These are phyloP conservation scores for Ceratocystis lukuohia DNA, from an alignment of 2,329 filamentous ascomycete genomes.

Conservation along the genomic window DNA sequence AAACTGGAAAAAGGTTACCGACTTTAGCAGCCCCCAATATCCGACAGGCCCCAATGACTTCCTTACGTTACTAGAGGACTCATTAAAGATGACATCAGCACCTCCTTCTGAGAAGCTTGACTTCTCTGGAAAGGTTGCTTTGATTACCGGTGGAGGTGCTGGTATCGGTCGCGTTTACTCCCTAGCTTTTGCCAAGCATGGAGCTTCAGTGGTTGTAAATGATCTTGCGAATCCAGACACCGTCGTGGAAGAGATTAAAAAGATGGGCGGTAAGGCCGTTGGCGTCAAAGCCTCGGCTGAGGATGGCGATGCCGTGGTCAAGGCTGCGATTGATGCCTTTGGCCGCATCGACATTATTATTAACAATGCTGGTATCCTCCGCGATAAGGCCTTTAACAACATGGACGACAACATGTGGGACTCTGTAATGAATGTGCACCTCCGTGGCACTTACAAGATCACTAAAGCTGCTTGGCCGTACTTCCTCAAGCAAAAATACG, in stretches of 20 bases:
- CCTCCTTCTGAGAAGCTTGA: slow-evolving; percentile 59
- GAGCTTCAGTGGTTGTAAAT: slow-evolving; percentile 82
- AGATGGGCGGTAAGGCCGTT: slow-evolving; percentile 74
- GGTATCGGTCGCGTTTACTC: slow-evolving; percentile 87
- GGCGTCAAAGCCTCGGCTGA: slow-evolving; percentile 89
- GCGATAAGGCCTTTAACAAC: slow-evolving; percentile 95
- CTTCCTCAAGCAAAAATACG: slow-evolving; percentile 97
- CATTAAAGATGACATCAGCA: slow-evolving; percentile 61
- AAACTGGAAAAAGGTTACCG: slow-evolving; percentile 77
- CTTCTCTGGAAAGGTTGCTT: slow-evolving; percentile 72
- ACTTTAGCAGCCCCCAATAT: slow-evolving; percentile 75
- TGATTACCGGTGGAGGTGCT: slow-evolving; percentile 78
- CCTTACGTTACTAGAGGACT: slow-evolving; percentile 69
- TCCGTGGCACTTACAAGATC: slow-evolving; percentile 89
- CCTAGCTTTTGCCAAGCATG: slow-evolving; percentile 72
- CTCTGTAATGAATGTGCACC: slow-evolving; percentile 79
- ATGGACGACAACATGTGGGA: slow-evolving; percentile 95
- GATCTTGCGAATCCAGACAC: slow-evolving; percentile 85
- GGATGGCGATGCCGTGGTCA: slow-evolving; percentile 81
- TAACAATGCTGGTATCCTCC: slow-evolving; percentile 96
- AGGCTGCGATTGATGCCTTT: slow-evolving; percentile 83
- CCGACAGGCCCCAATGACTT: slow-evolving; percentile 81
- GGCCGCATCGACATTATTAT: slow-evolving; percentile 89
- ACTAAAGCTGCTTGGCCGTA: slow-evolving; percentile 97
- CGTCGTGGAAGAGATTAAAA: slow-evolving; percentile 85